Evolutionary conservation across 1,284 basidiomycete species (phyloP).

Genomic region (Crocinoboletus sp.): DNA sequence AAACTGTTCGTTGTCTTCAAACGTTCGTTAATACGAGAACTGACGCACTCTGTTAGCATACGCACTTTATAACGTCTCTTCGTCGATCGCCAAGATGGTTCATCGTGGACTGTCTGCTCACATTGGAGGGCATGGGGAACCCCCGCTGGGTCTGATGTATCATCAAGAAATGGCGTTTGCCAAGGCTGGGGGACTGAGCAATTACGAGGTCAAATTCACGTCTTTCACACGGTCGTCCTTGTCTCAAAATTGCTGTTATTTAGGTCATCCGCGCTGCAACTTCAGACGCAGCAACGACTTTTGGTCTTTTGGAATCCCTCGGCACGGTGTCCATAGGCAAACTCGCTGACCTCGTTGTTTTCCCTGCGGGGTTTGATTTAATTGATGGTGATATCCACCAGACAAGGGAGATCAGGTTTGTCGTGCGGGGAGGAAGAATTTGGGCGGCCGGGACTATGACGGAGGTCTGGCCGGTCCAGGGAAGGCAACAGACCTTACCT

Average conservation of each 20-base stretch:
- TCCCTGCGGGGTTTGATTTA: conserved; percentile 53
- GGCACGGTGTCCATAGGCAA: conserved; percentile 61
- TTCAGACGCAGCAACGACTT: conserved; percentile 54
- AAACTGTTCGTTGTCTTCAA: conserved; percentile 42
- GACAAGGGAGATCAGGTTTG: conserved; percentile 48
- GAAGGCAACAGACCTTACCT: conserved; percentile 49
- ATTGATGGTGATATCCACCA: conserved; percentile 46
- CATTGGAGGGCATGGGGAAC: conserved; percentile 74
- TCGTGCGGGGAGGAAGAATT: conserved; percentile 58
- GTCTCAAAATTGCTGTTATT: neutral
- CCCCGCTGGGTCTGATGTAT: conserved; percentile 68
- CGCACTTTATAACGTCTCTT: conserved; percentile 62
- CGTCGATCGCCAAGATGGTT: conserved; percentile 63
- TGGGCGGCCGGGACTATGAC: conserved; percentile 64
- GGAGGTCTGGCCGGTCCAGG: conserved; percentile 64
- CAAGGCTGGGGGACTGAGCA: conserved; percentile 48
- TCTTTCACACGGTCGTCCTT: neutral
- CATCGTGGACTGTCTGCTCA: conserved; percentile 53
- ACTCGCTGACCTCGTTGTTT: conserved; percentile 65
- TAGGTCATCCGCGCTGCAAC: conserved; percentile 67
- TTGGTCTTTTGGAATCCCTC: conserved; percentile 55
- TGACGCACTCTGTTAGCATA: conserved; percentile 42
- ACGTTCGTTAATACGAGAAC: neutral
- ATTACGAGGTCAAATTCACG: conserved; percentile 40
- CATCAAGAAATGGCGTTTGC: conserved; percentile 68